phyloP scores from a whole-genome alignment of 345 rosid species.

The Lumnitzera racemosa region DNA sequence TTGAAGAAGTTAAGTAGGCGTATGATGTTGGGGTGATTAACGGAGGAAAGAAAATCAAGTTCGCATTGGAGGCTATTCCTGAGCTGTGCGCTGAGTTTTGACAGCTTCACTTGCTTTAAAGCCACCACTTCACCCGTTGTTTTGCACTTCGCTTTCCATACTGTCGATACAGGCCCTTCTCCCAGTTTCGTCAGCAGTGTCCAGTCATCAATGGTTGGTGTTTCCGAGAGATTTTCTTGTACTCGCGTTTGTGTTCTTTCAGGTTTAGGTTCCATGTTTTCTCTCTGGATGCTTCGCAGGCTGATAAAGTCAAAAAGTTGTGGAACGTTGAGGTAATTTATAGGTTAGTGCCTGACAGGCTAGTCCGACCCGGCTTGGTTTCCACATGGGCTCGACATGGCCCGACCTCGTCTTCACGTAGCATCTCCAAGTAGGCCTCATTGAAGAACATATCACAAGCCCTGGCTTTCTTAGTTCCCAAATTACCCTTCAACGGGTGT shows the following conservation, averaged over 20 bases:
- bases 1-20: slow-evolving; percentile 37
- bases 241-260: not conserved
- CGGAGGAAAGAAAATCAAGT: slow-evolving; percentile 48
- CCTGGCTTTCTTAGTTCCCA: too few relatives aligned
- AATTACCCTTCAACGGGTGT: too few relatives aligned
- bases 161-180: slow-evolving; percentile 32
- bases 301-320: too few relatives aligned
- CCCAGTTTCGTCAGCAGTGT: slow-evolving; percentile 41
- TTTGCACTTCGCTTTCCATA: slow-evolving; percentile 45
- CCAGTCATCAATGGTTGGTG: slow-evolving; percentile 19
- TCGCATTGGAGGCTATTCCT: slow-evolving; percentile 40
- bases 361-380: too few relatives aligned
- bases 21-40: slow-evolving; percentile 52
- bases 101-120: slow-evolving; percentile 48
- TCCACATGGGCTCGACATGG: too few relatives aligned
- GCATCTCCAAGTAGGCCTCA: too few relatives aligned
- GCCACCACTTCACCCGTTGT: slow-evolving; percentile 41
- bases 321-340: too few relatives aligned
- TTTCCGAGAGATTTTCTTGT: slow-evolving; percentile 1
- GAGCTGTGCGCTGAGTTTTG: slow-evolving; percentile 44
- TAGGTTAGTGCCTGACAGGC: too few relatives aligned
- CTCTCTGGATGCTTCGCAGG: not conserved
- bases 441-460: too few relatives aligned
- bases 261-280: slow-evolving; percentile 13
- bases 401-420: too few relatives aligned